Evolutionary conservation across 148 eudicot genomes (phyloP), one percentile per base, ranked within the genome.

Genomic region (Amaranthus cruentus): DNA sequence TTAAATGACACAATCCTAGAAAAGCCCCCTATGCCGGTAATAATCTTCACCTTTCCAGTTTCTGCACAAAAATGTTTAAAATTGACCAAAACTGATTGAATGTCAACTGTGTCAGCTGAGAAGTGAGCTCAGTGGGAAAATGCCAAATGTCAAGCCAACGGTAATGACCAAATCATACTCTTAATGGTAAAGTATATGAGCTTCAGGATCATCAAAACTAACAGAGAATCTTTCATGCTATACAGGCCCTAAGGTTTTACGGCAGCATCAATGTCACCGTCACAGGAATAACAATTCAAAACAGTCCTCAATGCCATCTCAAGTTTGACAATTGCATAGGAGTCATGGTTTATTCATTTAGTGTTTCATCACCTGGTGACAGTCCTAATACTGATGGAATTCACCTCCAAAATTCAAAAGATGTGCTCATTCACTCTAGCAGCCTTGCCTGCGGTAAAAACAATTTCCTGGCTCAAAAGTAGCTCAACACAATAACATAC

Each of bases 341-440:
- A 77, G 98, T 91, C 18, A 78, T 84, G 12, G 98, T 95, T 54
- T 81, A 79, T 76, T 77, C 83, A 48, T 72, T 91, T 73, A 85
- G 62, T 46, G 79, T 85, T 63, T 83, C 87, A 52, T 91, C 98
- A 47, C 98, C 98, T 0, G 93, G 90, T 60, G 89, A 91, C 79
- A 95, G 98, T 77, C 97, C 97, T 12, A 95, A 95, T 74, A 95
- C 98, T 14, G 98, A 95, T 61, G 98, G 98, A 75, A 90, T 95
- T 61, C 98, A 95, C 84, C 81, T 95, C 10, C 93, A 87, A 74
- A 88, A 88, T 86, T 87, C 98, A 63, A 87, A 65, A 62, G 88
- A 95, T 62, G 96, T 94, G 79, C 77, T 88, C 62, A 87, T 94
- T 83, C 97, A 84, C 80, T 85, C 85, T 62, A 76, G 85, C 69